Evolutionary conservation across 2,329 filamentous ascomycete genomes (phyloP), one percentile per base, ranked within the genome.

Genomic region (Trichoderma asperellum): DNA sequence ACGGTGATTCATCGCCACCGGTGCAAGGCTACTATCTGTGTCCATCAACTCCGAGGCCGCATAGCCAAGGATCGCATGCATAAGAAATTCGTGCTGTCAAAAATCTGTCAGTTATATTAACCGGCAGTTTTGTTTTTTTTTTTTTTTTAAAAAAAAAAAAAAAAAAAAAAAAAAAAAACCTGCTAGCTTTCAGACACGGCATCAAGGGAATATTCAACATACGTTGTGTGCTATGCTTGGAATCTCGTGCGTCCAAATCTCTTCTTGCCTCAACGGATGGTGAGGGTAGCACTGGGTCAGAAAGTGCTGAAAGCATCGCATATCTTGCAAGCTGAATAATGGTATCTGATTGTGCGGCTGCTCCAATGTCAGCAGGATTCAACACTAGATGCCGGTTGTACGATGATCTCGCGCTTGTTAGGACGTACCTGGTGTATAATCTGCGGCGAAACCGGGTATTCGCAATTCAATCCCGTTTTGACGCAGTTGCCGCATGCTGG

Each of bases 261-360:
- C 81, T 72, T 92, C 88, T 71, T 89, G 88, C 52, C 88, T 89
- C 21, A 91, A 79, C 0, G 90, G 89, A 29, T 91, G 83, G 76
- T 89, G 86, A 2, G 89, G 90, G 74, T 88, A 88, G 72, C 87
- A 89, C 43, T 84, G 82, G 34, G 86, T 79, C 18, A 91, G 78
- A 72, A 91, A 91, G 76, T 91, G 88, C 75, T 91, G 89, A 73
- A 91, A 91, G 76, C 91, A 85, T 47, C 88, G 85, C 88, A 91
- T 90, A 73, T 91, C 89, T 61, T 87, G 85, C 68, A 89, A 73
- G 64, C 83, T 88, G 75, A 89, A 89, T 0, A 88, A 77, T 3
- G 85, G 86, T n/a, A 87, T 82, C 71, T 86, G 86, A 72, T 85
- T 80, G 71, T 85, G 84, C n/a, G 86, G 86, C 84, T 88, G 72